Percentiles rank a stretch among this genome's conserved stretches.
Evolutionary conservation across 2,329 filamentous ascomycete genomes (phyloP).

Genomic region (Cladosporium austrohemisphaericum): DNA sequence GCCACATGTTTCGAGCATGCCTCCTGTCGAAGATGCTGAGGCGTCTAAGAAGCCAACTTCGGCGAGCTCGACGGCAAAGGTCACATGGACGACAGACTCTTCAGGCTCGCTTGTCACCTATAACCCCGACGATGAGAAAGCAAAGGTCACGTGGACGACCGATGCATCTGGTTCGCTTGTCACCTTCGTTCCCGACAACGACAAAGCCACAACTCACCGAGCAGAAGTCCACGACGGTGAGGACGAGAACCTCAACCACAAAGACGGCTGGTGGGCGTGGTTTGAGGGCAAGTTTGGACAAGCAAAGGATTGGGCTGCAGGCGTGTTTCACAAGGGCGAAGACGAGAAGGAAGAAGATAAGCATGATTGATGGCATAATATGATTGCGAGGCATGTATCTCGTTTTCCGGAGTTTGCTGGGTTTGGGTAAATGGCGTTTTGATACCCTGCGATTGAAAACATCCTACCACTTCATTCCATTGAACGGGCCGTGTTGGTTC

Average conservation of each 20-base stretch:
- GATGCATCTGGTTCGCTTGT: conserved; percentile 5
- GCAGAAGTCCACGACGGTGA: conserved; percentile 19
- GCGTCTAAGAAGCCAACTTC: conserved; percentile 1
- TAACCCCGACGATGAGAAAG: conserved; percentile 6
- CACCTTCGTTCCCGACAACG: not conserved
- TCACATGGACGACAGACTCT: not conserved
- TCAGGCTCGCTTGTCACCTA: not conserved
- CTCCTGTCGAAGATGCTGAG: not conserved
- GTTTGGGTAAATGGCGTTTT: no score
- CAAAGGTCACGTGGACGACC: not conserved
- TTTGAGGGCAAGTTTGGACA: conserved; percentile 30
- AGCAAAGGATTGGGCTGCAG: conserved; percentile 32
- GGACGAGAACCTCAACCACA: conserved; percentile 19
- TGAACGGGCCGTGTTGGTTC: no score
- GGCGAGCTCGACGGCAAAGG: conserved; percentile 13
- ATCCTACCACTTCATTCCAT: no score
- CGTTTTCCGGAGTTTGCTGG: no score
- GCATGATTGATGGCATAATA: not conserved
- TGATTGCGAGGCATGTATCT: no score
- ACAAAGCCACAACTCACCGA: conserved; percentile 6
- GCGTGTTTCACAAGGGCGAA: conserved; percentile 19
- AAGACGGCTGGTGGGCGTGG: conserved; percentile 31
- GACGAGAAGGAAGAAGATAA: conserved; percentile 2
- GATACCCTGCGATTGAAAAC: no score
- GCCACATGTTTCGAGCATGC: conserved; percentile 2